phyloP scores from a whole-genome alignment of 768 basidiomycete genomes.

The Tylopilus intermedius region DNA sequence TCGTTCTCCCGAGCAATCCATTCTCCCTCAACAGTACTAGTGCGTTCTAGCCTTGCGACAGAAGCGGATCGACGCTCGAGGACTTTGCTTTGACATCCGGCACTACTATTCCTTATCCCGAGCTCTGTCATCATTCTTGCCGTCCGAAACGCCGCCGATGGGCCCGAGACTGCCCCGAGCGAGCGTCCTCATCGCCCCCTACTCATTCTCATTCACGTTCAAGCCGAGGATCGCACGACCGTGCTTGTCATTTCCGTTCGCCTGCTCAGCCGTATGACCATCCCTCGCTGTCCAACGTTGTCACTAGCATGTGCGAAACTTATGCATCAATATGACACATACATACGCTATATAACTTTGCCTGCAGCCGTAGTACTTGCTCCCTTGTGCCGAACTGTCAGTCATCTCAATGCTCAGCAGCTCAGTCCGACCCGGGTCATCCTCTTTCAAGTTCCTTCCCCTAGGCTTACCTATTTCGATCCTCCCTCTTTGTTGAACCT shows the following conservation, averaged over 20 bases:
- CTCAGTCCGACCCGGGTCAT: constrained; percentile 1
- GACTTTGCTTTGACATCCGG: not conserved
- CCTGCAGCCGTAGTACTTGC: not conserved
- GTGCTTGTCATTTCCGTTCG: constrained; percentile 17
- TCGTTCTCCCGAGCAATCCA: constrained; percentile 1
- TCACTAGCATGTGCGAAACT: not conserved
- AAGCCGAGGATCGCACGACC: constrained; percentile 1
- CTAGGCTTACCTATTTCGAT: constrained; percentile 16
- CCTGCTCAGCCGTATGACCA: constrained; percentile 1
- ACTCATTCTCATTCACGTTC: not conserved
- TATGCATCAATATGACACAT: constrained; percentile 9
- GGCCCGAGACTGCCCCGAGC: not conserved
- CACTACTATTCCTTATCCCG: not conserved
- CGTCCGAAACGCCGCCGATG: constrained; percentile 1
- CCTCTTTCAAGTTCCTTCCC: constrained; percentile 4
- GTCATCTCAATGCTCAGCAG: not conserved
- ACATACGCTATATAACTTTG: constrained; percentile 6
- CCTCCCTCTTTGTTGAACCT: constrained; percentile 3
- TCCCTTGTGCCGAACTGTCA: constrained; percentile 4
- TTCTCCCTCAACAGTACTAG: not conserved
- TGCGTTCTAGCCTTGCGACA: constrained; percentile 17
- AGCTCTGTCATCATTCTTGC: not conserved
- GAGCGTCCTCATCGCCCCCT: not conserved
- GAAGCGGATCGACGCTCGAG: constrained; percentile 21
- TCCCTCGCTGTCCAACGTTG: not conserved